Percentiles rank a stretch among this genome's conserved stretches.
These are phyloP conservation scores for Funneliformis caledonium DNA, from an alignment of 371 early-diverging fungal species.

Conservation along the genomic window DNA sequence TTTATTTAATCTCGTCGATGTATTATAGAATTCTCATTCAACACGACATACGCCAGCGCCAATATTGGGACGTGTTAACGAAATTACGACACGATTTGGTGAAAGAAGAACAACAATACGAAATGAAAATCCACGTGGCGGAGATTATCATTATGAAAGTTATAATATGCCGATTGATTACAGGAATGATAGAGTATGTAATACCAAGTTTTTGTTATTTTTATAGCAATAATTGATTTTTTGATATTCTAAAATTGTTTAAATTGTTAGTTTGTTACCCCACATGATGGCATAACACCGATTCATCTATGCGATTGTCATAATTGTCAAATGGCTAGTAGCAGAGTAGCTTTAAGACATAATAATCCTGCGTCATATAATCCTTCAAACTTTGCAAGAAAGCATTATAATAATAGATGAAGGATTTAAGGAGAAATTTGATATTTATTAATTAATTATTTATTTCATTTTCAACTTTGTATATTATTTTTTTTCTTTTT, in stretches of 20 bases:
- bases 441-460: no score
- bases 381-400: neutral
- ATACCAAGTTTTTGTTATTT: no score
- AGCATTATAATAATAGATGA: neutral
- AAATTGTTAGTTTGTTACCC: neutral
- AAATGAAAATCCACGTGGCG: neutral
- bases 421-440: no score
- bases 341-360: neutral
- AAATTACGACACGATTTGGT: constrained; percentile 6
- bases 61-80: neutral
- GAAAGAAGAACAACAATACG: neutral
- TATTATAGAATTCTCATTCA: neutral
- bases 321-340: neutral
- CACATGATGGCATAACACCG: neutral
- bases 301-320: neutral
- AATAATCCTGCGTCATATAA: neutral
- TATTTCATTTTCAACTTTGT: no score
- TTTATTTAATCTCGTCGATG: neutral
- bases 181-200: neutral
- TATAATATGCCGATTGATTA: neutral
- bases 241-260: neutral
- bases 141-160: neutral
- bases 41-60: neutral
- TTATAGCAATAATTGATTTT: no score
- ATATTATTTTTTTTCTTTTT: no score